phyloP scores from a whole-genome alignment of 1,284 basidiomycete genomes.

The Amylostereum areolatum region DNA sequence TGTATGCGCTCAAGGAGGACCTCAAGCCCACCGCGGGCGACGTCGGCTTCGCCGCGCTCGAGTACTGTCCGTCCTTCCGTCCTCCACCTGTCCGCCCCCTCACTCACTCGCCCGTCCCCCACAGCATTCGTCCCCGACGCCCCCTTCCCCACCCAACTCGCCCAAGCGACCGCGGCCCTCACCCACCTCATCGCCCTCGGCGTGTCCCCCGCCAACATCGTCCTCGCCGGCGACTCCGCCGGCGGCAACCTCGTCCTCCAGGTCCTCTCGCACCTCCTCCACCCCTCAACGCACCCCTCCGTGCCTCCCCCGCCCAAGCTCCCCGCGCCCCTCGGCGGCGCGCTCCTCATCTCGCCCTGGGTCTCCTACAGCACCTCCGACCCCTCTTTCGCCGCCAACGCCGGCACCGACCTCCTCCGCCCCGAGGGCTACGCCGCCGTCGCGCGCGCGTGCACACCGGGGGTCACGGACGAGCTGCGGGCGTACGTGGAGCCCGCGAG shows the following conservation, averaged over 20 bases:
- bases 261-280: constrained; percentile 2
- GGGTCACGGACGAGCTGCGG: no score
- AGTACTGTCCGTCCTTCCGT: no score
- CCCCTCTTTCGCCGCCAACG: no score
- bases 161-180: constrained; percentile 2
- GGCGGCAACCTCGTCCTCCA: constrained; percentile 1
- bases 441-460: no score
- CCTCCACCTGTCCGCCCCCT: neutral
- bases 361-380: no score
- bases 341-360: constrained; percentile 10
- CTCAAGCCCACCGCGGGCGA: neutral
- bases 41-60: neutral
- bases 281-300: constrained; percentile 2
- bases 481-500: no score
- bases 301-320: constrained; percentile 1
- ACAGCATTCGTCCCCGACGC: constrained; percentile 7
- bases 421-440: no score
- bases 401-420: no score
- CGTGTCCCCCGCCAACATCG: neutral
- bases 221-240: constrained; percentile 4
- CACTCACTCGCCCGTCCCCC: neutral
- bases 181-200: constrained; percentile 6
- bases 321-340: constrained; percentile 4
- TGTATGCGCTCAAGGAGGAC: neutral
- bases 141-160: constrained; percentile 9